Base-by-base conservation (phyloP, 169 alveolate species). In the Eimeria falciformis region DNA sequence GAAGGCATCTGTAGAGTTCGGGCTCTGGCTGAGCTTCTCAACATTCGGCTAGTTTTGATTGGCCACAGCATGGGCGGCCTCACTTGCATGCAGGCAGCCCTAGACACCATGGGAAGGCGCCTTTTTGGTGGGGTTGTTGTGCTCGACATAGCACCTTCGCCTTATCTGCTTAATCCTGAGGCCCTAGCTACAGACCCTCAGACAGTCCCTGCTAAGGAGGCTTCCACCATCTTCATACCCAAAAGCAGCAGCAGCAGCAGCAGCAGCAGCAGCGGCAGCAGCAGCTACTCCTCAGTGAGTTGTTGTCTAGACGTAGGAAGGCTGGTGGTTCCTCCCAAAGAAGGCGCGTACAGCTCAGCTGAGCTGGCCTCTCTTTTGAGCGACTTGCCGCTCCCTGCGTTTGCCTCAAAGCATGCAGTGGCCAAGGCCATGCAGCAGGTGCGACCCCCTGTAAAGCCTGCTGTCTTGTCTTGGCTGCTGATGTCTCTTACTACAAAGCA, bases 61-160 rank as follows among this genome's bases (percentile, higher is more conserved):
- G 83, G 83, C 83, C 83, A 71, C 56, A 71, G 83, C 25, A 23
- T 71, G n/a, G 83, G 83, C 47, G 83, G 58, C 27, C 17, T 71
- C 47, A 56, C 43, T 0, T 71, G 83, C 83, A 71, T 71, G 83
- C 83, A 71, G 53, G n/a, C 83, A 71, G 83, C 83, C 5, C 55
- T 71, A 12, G 83, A 71, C 27, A 21, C 58, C 1, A 17, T 45
- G 18, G 53, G 14, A 21, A 27, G 21, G 25, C 58, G 58, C 5
- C 27, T 71, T 12, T 71, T 71, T 43, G 58, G 29, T 11, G 83
- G 58, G 5, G 33, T 18, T 12, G 83, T 71, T 40, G 53, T 71
- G 17, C 83, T 71, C 11, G 83, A 71, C 25, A 71, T 71, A 1
- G 46, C 83, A 17, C 56, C 58, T 9, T 18, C 43, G 58, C 83